These are phyloP conservation scores for Lichtheimia hyalospora DNA, from an alignment of 371 early-diverging fungal species.

Conservation along the genomic window DNA sequence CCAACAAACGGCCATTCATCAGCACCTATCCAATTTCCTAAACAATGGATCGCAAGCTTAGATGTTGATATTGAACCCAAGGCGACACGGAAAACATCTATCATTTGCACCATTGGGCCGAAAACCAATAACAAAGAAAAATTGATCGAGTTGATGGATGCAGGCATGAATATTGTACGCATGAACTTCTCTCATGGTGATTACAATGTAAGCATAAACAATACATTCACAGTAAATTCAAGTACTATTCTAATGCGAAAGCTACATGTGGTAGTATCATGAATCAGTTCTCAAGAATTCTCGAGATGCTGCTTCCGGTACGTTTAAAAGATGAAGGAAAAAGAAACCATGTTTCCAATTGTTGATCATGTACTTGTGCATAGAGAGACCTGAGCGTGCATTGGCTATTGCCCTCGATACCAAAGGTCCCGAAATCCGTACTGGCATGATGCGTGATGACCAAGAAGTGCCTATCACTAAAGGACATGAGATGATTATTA, in stretches of 20 bases:
- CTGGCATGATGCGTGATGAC: constrained; percentile 68
- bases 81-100: constrained; percentile 75
- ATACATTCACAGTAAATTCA: neutral
- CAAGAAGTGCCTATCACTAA: constrained; percentile 46
- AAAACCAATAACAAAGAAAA: constrained; percentile 77
- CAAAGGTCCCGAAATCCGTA: constrained; percentile 87
- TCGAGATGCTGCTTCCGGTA: constrained; percentile 58
- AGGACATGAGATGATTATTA: constrained; percentile 77
- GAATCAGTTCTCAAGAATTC: constrained; percentile 76
- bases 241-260: neutral
- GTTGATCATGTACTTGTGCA: neutral
- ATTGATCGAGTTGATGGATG: constrained; percentile 77
- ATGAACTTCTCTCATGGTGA: constrained; percentile 94
- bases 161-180: constrained; percentile 95
- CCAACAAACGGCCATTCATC: constrained; percentile 6
- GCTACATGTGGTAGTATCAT: constrained; percentile 61
- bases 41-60: constrained; percentile 76
- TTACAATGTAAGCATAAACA: constrained; percentile 52
- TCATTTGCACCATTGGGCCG: constrained; percentile 87
- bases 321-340: constrained; percentile 1
- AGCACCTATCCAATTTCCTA: constrained; percentile 18
- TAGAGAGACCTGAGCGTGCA: constrained; percentile 21
- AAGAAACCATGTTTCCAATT: neutral
- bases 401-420: constrained; percentile 88
- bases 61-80: constrained; percentile 62